Base-by-base conservation (phyloP, 805 yeast species). In the Metschnikowia drakensbergensis region DNA sequence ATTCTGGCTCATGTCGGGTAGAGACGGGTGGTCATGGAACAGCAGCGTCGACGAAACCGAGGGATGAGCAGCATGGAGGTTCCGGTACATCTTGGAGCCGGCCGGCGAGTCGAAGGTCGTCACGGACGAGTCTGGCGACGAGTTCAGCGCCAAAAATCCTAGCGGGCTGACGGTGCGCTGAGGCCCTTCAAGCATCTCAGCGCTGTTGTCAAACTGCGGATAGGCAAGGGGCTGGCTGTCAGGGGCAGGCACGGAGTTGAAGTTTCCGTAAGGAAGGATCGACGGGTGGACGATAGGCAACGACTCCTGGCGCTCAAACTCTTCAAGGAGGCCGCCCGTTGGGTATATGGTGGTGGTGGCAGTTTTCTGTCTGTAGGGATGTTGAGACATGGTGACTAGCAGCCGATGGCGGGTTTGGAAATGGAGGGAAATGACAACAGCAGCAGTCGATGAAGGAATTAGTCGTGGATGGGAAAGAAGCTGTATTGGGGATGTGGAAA, bases 1-100 rank as follows among this genome's bases (percentile, higher is more conserved):
- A 57, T 73, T 75, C 50, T 82, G 86, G 33, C 77, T 72, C 47
- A 76, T 69, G 63, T 78, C 84, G 1, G 79, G 76, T 48, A 76
- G 46, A 46, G 69, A 62, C 8, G 62, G 60, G 43, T 59, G 63
- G 49, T 67, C 68, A 49, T 66, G 62, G 50, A 67, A 61, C 46
- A 75, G 69, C 42, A 73, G 71, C 6, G 69, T 61, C 10, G 71
- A 65, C 42, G 75, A 69, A 3, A 66, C 65, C 27, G 72, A 65
- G 38, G 76, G 59, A 25, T 50, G 55, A 57, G 45, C 37, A 4
- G 32, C 45, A 26, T 42, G 45, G n/a, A 27, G 32, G 38, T 71
- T 76, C 25, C 61, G 58, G 40, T 52, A 37, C 36, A 49, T 32
- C 38, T 46, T 45, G 33, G 45, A 30, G 11, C 51, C 53, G 5